A percentile compares a stretch with the other conserved stretches of the same genome.
Conservation (phyloP, 768 basidiomycete genomes). For the Lactarius akahatsu region DNA sequence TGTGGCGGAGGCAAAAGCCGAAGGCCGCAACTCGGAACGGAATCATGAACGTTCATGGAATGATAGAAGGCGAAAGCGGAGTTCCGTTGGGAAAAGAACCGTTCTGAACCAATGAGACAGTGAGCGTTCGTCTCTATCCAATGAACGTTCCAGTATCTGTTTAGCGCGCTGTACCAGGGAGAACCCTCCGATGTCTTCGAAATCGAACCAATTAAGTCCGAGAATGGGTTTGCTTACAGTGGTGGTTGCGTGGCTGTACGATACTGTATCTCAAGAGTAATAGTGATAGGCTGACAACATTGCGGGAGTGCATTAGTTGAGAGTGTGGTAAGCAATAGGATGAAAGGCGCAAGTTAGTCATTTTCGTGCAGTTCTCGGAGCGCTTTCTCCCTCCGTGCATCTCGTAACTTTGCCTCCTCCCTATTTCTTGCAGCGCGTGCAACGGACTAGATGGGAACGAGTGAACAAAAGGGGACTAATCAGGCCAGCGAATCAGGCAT, state of each 20-base stretch:
- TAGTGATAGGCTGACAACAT: neutral
- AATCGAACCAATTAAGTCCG: neutral
- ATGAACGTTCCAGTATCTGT: neutral
- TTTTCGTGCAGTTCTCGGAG: slow-evolving; percentile 56
- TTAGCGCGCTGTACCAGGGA: neutral
- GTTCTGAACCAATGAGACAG: neutral
- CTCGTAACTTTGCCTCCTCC: slow-evolving; percentile 56
- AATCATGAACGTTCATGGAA: neutral
- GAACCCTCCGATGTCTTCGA: neutral
- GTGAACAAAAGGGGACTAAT: slow-evolving; percentile 13
- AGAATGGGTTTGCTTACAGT: neutral
- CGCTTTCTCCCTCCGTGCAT: slow-evolving; percentile 56
- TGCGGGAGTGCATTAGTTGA: neutral
- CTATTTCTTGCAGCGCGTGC: slow-evolving; percentile 61
- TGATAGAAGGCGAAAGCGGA: neutral
- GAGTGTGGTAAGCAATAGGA: neutral
- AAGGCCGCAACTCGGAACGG: neutral
- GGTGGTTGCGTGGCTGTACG: neutral
- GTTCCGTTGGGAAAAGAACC: neutral
- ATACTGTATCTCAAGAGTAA: neutral
- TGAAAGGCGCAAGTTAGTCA: slow-evolving; percentile 32
- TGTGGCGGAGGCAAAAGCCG: neutral
- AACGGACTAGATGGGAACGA: slow-evolving; percentile 45
- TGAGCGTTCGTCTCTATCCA: neutral
- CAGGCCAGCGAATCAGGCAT: slow-evolving; percentile 26